phyloP scores from a whole-genome alignment of 2,329 filamentous ascomycete species.

The Elsinoe necatrix region DNA sequence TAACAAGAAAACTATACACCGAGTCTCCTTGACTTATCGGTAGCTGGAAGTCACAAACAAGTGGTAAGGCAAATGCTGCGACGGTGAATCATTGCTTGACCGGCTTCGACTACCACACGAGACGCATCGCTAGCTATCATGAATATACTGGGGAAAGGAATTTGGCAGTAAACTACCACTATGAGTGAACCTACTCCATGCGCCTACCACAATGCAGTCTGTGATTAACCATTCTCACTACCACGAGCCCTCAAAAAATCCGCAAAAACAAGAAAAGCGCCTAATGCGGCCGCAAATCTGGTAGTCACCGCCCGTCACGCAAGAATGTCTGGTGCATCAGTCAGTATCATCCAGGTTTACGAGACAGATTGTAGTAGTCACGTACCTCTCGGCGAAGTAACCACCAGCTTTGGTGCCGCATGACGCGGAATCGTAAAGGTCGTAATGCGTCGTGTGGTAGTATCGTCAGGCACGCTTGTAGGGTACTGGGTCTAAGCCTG shows the following conservation, averaged over 20 bases:
- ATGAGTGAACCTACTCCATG: background rate
- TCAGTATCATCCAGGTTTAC: background rate
- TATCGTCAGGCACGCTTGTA: background rate
- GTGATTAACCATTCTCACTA: background rate
- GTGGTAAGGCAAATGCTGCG: too few species aligned
- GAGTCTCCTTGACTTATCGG: too few species aligned
- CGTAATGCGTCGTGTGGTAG: conserved; percentile 1
- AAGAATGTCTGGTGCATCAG: background rate
- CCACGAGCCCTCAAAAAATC: background rate
- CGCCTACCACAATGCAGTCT: background rate
- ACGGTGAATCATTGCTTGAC: background rate
- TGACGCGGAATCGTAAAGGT: background rate
- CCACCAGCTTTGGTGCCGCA: background rate
- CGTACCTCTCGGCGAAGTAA: background rate
- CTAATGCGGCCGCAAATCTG: background rate
- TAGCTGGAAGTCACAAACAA: too few species aligned
- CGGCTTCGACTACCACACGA: background rate
- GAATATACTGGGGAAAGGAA: background rate
- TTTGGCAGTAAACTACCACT: background rate
- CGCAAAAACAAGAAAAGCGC: conserved; percentile 8
- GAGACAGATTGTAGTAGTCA: background rate
- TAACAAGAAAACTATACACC: too few species aligned
- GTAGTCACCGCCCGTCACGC: background rate
- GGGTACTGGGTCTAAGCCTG: background rate
- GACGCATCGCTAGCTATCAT: background rate